Evolutionary conservation across 2,329 filamentous ascomycete genomes (phyloP), one percentile per base, ranked within the genome.

Genomic region (Monosporascus sp.): DNA sequence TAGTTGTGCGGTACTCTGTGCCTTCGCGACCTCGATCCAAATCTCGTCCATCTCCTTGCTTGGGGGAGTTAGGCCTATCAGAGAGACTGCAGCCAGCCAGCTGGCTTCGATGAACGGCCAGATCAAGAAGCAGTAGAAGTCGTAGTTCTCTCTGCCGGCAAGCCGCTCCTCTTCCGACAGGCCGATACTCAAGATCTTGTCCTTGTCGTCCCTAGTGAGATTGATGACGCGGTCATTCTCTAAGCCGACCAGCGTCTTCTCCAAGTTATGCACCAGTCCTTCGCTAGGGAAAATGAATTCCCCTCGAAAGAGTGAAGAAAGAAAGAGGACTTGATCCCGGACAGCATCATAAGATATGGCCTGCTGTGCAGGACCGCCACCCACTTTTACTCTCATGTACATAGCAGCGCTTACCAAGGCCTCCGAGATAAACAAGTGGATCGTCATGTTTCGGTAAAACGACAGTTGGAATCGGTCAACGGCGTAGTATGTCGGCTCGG

Each of bases 401-500:
- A 99, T 86, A 27, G 89, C 89, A 5, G 86, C 90, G 56, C 90
- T 94, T 22, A 97, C 90, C 5, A 99, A 77, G 0, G 93, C 89
- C 68, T 97, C 92, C 2, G 90, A 88, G 53, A 99, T 94, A 70
- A 99, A 99, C 5, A 99, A 81, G 67, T 99, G 94, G 56, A 99
- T 99, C 0, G 93, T 97, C 94, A 97, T 97, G 71, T 99, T 99
- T 50, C 94, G 86, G 72, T 99, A 99, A 71, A 99, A 99, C 0
- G 91, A 96, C 9, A 99, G 81, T 67, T 99, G 94, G 75, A 99
- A 99, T 50, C 91, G 83, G 69, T 99, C 94, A 39, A 97, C 91
- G 5, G 94, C 94, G 64, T 90, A 96, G 70, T 90, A 97, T 0
- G 94, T 97, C 18, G 90, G 89, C 68, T 99, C 94, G 0, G 89